Conservation (phyloP, 2,329 filamentous ascomycete species). For the Xylariaceae sp. region DNA sequence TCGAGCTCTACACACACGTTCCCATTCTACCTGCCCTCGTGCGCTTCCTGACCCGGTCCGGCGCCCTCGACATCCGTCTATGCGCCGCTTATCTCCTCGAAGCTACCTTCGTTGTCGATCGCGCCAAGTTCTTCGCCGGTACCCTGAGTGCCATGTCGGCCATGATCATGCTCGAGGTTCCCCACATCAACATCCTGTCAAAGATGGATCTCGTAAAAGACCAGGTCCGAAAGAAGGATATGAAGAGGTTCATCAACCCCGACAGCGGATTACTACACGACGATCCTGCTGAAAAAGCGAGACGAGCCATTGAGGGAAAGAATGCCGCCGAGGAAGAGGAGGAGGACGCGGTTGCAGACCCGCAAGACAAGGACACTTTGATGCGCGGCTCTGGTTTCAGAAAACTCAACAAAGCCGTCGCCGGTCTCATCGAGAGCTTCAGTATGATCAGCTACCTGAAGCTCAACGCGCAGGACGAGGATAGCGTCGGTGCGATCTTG, state of each 20-base stretch:
- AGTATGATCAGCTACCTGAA: conserved; percentile 96
- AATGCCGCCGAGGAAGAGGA: conserved; percentile 28
- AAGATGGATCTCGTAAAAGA: conserved; percentile 98
- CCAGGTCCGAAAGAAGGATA: conserved; percentile 76
- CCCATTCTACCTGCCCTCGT: conserved; percentile 83
- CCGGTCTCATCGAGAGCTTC: conserved; percentile 89
- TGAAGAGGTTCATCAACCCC: conserved; percentile 86
- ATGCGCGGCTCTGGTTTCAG: conserved; percentile 81
- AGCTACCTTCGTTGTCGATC: conserved; percentile 90
- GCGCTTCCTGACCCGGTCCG: conserved; percentile 71
- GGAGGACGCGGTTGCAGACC: conserved; percentile 52
- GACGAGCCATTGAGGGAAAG: conserved; percentile 33
- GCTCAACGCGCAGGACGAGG: conserved; percentile 83
- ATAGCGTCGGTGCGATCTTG: conserved; percentile 69
- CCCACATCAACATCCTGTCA: conserved; percentile 90
- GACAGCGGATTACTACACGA: conserved; percentile 79
- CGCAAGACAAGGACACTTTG: conserved; percentile 60
- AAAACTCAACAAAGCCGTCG: conserved; percentile 80
- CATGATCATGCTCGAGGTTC: conserved; percentile 97
- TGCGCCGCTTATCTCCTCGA: conserved; percentile 94
- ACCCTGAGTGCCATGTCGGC: conserved; percentile 96
- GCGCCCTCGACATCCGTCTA: conserved; percentile 80
- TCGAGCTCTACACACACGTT: conserved; percentile 96
- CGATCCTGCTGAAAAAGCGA: conserved; percentile 55
- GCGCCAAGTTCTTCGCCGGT: conserved; percentile 94